Conservation (phyloP, 345 rosid species). For the Hibiscus syriacus region DNA sequence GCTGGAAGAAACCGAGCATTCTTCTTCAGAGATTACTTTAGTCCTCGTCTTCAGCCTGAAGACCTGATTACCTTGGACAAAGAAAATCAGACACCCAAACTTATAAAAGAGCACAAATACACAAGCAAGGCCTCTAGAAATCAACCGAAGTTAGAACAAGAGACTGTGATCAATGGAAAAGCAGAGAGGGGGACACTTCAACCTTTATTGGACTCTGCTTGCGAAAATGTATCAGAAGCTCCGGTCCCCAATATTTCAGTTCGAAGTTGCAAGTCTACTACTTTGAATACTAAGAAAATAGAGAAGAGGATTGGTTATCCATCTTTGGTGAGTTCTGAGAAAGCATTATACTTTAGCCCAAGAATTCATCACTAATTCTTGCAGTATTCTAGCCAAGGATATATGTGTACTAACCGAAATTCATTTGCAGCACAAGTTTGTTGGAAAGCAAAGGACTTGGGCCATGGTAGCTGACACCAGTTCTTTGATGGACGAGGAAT, state of each 20-base stretch:
- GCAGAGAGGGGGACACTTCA: constrained; percentile 55
- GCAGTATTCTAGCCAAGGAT: background rate
- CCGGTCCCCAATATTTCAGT: constrained; percentile 20
- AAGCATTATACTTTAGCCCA: background rate
- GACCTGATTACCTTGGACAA: constrained; percentile 29
- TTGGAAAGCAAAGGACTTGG: constrained; percentile 48
- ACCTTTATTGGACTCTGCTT: constrained; percentile 28
- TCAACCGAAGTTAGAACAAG: constrained; percentile 30
- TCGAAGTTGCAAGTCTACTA: constrained; percentile 26
- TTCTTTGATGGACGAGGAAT: constrained; percentile 60
- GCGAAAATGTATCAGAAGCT: constrained; percentile 25
- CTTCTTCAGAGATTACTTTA: constrained; percentile 20
- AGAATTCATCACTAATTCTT: background rate
- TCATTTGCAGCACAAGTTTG: constrained; percentile 36
- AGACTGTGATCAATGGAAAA: constrained; percentile 21
- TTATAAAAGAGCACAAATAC: constrained; percentile 29
- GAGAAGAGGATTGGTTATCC: constrained; percentile 24
- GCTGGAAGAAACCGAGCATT: constrained; percentile 31
- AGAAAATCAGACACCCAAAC: constrained; percentile 41
- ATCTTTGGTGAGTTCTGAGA: constrained; percentile 35
- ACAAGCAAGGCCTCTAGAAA: constrained; percentile 10
- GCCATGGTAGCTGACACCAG: constrained; percentile 62
- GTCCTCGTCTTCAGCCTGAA: constrained; percentile 27
- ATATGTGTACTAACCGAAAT: constrained; percentile 10
- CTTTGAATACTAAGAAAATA: constrained; percentile 13